Evolutionary conservation across 495 filamentous ascomycete species (phyloP).

Genomic region (Penicillium mononematosum): DNA sequence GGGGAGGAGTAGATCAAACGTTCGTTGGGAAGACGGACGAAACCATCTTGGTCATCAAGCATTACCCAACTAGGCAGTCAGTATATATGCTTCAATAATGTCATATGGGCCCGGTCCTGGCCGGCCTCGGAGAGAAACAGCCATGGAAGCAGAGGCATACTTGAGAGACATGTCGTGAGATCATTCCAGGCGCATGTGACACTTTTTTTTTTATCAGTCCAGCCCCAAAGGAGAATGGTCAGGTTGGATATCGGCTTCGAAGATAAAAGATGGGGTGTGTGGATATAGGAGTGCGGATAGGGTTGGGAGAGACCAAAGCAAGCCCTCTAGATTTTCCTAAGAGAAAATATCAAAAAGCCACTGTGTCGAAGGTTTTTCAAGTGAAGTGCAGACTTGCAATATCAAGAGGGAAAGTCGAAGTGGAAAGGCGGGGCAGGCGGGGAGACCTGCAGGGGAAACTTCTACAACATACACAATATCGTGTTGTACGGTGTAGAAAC

Average conservation of each 20-base stretch:
- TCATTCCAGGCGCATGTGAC: slow-evolving; percentile 1
- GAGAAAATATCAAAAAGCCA: not conserved
- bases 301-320: not conserved
- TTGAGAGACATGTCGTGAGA: slow-evolving; percentile 19
- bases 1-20: slow-evolving; percentile 68
- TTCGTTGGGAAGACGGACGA: slow-evolving; percentile 70
- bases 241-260: not conserved
- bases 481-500: not conserved
- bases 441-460: slow-evolving; percentile 14
- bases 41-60: slow-evolving; percentile 62
- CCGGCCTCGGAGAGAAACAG: not conserved
- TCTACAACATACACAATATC: too few species aligned
- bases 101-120: not conserved
- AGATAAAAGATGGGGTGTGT: not conserved
- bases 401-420: slow-evolving; percentile 1
- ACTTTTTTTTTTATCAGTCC: not conserved
- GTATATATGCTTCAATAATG: not conserved
- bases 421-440: slow-evolving; percentile 28
- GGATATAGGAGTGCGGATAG: not conserved
- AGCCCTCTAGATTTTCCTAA: not conserved
- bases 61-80: slow-evolving; percentile 68
- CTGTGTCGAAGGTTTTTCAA: too few species aligned
- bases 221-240: not conserved
- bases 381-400: not conserved
- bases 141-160: not conserved